Conservation (phyloP, 108 stramenopile species). For the Parietichytrium sp. region DNA sequence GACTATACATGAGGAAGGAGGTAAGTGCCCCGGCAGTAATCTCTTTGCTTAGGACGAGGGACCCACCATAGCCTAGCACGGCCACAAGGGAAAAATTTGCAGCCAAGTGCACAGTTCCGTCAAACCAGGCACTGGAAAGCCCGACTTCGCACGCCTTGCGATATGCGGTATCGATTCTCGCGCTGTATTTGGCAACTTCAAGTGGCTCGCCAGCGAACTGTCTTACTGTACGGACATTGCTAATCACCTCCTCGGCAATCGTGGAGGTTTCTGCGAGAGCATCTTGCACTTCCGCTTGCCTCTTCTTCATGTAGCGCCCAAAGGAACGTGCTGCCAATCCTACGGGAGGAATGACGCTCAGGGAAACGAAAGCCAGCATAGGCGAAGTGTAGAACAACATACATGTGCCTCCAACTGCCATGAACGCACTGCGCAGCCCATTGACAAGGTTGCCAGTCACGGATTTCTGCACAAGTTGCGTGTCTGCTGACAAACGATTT, state of each 20-base stretch:
- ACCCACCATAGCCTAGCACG: constrained; percentile 75
- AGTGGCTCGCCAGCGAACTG: constrained; percentile 68
- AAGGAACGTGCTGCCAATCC: constrained; percentile 54
- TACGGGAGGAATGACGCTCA: constrained; percentile 70
- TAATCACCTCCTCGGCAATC: constrained; percentile 70
- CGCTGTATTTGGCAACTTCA: constrained; percentile 66
- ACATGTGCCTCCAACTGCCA: constrained; percentile 56
- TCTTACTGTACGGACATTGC: constrained; percentile 68
- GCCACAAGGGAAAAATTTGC: constrained; percentile 72
- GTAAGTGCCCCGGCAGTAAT: constrained; percentile 75
- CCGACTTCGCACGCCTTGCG: constrained; percentile 66
- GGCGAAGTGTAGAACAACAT: constrained; percentile 76
- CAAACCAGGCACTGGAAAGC: constrained; percentile 69
- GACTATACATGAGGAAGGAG: constrained; percentile 79
- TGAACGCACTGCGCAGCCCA: constrained; percentile 41
- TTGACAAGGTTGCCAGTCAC: constrained; percentile 74
- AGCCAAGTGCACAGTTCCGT: constrained; percentile 70
- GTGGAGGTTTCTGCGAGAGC: constrained; percentile 28
- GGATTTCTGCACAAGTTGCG: constrained; percentile 68
- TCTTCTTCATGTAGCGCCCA: neutral
- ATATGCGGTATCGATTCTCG: constrained; percentile 62
- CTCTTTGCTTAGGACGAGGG: constrained; percentile 63
- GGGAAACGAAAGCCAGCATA: constrained; percentile 68
- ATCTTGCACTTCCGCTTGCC: constrained; percentile 36
- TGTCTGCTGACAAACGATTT: constrained; percentile 74